Evolutionary conservation across 805 yeast species (phyloP).

Genomic region (Yarrowia hollandica): DNA sequence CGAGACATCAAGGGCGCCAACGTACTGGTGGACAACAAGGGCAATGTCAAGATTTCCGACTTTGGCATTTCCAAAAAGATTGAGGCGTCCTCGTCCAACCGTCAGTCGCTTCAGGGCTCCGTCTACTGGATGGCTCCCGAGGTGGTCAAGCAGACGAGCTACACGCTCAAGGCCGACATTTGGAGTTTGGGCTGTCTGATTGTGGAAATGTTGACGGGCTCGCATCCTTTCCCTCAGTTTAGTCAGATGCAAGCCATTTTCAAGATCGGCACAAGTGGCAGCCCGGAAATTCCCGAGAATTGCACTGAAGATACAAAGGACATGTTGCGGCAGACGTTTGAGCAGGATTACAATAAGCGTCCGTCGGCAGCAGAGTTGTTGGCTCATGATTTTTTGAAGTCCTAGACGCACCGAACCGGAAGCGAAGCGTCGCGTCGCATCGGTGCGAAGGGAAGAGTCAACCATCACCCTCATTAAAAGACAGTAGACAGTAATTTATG

Average conservation of each 20-base stretch:
- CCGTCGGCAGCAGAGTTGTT: slow-evolving; percentile 72
- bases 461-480: too few relatives aligned
- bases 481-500: too few relatives aligned
- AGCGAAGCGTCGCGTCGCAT: too few relatives aligned
- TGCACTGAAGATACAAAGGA: slow-evolving; percentile 66
- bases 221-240: slow-evolving; percentile 93
- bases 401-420: too few relatives aligned
- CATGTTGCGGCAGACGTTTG: slow-evolving; percentile 68
- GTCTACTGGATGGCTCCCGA: slow-evolving; percentile 99
- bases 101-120: slow-evolving; percentile 91
- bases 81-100: slow-evolving; percentile 53
- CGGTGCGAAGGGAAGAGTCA: too few relatives aligned
- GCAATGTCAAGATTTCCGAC: slow-evolving; percentile 80
- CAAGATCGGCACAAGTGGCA: slow-evolving; percentile 77
- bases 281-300: slow-evolving; percentile 72
- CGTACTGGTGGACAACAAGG: slow-evolving; percentile 74
- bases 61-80: slow-evolving; percentile 77
- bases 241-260: slow-evolving; percentile 97
- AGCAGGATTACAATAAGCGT: slow-evolving; percentile 68
- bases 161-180: slow-evolving; percentile 90
- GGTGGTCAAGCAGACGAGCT: slow-evolving; percentile 89
- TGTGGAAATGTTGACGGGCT: slow-evolving; percentile 93
- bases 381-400: slow-evolving; percentile 54
- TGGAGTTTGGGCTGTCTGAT: slow-evolving; percentile 97
- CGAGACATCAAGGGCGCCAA: slow-evolving; percentile 90